Base-by-base conservation (phyloP, 208 protist species). In the Crithidia acanthocephali region DNA sequence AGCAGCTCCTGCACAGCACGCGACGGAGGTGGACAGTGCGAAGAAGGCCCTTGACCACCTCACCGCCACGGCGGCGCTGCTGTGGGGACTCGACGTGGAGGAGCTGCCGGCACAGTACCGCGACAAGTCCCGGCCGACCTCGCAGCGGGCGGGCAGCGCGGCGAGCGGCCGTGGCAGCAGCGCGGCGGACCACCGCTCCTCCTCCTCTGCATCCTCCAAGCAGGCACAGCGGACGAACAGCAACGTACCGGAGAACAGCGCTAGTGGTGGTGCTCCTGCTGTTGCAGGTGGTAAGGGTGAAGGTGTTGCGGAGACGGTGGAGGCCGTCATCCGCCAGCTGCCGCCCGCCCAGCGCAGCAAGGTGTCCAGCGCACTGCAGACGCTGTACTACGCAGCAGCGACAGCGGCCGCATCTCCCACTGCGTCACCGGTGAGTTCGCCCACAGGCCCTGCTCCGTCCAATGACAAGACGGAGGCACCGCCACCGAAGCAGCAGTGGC, bases 1-100 rank as follows among this genome's bases (percentile, higher is more conserved):
- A 76, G 63, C 63, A 76, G 56, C 63, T 71, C 22, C 37, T 76
- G 23, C 72, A 71, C 55, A 66, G n/a, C 56, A 76, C 48, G 35
- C 62, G 16, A 16, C 25, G 16, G 63, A 70, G 20, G 47, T 60
- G 25, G 64, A 70, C 55, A 44, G 30, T 4, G n/a, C 52, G 22
- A 69, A 71, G 47, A 40, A 59, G n/a, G 33, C 50, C 25, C 10
- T 76, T 22, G 72, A 76, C 25, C 62, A 76, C 22, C 30, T 76
- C 20, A 66, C 48, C 33, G 25, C 42, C 45, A 71, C 63, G 7
- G 72, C 72, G 5, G 40, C 52, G 27, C 33, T 15, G 48, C 56
- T 76, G 45, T 76, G 72, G 63, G 51, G 63, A 9, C 23, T 67
- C 7, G 53, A 69, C 22, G 48, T 48, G 27, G 72, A 69, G 5